A percentile compares a stretch with the other conserved stretches of the same genome.
Conservation (phyloP, 1,284 basidiomycete genomes). For the Flammula alnicola region DNA sequence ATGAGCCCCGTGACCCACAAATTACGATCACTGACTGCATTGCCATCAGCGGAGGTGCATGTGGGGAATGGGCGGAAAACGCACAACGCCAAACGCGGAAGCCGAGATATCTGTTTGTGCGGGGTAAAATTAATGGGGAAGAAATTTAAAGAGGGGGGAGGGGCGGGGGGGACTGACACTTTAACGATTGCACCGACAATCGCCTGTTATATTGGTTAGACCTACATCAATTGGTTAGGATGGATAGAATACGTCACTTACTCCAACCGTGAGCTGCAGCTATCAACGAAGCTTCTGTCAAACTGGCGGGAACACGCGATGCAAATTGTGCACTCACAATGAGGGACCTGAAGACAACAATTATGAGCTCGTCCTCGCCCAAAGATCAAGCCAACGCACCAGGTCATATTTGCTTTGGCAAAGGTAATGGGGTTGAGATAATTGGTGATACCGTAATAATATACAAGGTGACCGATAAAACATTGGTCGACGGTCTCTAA, state of each 20-base stretch:
- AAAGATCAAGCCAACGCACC: constrained; percentile 38
- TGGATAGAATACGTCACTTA: constrained; percentile 37
- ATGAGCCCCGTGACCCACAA: constrained; percentile 55
- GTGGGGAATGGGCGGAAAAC: constrained; percentile 24
- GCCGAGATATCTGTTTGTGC: constrained; percentile 55
- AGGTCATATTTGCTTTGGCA: constrained; percentile 45
- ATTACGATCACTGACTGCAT: constrained; percentile 64
- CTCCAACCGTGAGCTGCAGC: constrained; percentile 63
- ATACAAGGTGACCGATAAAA: constrained; percentile 61
- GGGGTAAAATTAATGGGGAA: neutral
- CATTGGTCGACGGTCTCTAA: constrained; percentile 59
- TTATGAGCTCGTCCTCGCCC: neutral
- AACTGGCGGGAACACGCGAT: neutral
- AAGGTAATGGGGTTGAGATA: constrained; percentile 48
- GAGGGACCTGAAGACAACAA: constrained; percentile 44
- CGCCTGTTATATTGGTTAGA: constrained; percentile 41
- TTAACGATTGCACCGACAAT: constrained; percentile 66
- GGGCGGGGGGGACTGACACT: constrained; percentile 42
- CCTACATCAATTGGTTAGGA: constrained; percentile 4
- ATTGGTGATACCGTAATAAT: constrained; percentile 59
- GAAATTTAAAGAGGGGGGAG: neutral
- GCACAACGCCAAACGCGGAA: constrained; percentile 74
- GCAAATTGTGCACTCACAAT: constrained; percentile 43
- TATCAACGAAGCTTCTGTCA: constrained; percentile 27
- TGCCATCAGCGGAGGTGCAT: neutral